phyloP scores from a whole-genome alignment of 148 eudicot genomes.

The Rhododendron mucronatum region DNA sequence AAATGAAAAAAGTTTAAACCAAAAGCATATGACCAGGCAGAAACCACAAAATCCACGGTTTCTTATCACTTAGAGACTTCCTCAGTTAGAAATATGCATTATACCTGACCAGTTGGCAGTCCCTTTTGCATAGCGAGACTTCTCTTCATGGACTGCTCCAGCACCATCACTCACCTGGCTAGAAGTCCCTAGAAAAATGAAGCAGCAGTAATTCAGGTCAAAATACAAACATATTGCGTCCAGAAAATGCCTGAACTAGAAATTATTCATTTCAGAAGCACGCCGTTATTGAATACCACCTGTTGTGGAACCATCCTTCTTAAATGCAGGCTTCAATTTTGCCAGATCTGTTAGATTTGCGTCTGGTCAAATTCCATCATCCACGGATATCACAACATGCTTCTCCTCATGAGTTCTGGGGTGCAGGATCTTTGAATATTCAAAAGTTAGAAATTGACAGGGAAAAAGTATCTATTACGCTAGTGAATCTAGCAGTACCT shows the following conservation, averaged over 20 bases:
- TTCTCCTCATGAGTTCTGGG: slow-evolving; percentile 73
- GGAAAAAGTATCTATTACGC: background rate
- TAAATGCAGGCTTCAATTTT: slow-evolving; percentile 75
- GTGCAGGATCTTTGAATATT: slow-evolving; percentile 48
- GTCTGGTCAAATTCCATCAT: slow-evolving; percentile 77
- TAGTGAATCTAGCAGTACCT: slow-evolving; percentile 35
- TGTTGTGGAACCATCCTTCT: slow-evolving; percentile 71
- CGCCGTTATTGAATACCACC: slow-evolving; percentile 46
- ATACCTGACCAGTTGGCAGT: slow-evolving; percentile 73
- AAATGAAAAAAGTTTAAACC: background rate
- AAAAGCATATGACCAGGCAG: background rate
- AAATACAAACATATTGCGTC: background rate
- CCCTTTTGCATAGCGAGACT: slow-evolving; percentile 60
- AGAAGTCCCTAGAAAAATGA: slow-evolving; percentile 49
- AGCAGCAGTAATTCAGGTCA: background rate
- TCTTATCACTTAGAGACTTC: background rate
- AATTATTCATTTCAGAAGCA: slow-evolving; percentile 5
- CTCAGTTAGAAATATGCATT: background rate
- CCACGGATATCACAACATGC: slow-evolving; percentile 50
- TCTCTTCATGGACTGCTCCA: slow-evolving; percentile 80
- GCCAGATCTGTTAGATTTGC: slow-evolving; percentile 58
- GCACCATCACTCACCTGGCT: slow-evolving; percentile 94
- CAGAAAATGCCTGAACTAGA: background rate
- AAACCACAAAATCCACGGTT: background rate
- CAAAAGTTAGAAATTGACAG: slow-evolving; percentile 12